These are phyloP conservation scores for Rosa multiflora DNA, from an alignment of 306 rosid genomes.

Conservation along the genomic window DNA sequence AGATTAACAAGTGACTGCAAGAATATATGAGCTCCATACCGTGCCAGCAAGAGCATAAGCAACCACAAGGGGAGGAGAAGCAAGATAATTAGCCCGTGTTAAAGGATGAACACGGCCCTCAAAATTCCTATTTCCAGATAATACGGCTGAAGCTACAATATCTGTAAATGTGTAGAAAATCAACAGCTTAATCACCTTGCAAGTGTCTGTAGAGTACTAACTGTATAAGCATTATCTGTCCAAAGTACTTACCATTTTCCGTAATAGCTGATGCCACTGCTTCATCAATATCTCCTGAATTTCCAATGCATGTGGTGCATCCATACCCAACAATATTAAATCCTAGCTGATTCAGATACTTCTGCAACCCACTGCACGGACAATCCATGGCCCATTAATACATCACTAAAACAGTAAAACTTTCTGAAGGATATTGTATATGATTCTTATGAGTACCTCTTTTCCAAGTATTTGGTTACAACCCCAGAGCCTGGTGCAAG, in stretches of 20 bases:
- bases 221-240: conserved; percentile 15
- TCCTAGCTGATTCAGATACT: conserved; percentile 87
- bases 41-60: conserved; percentile 98
- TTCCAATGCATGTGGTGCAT: conserved; percentile 98
- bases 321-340: conserved; percentile 93
- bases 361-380: conserved; percentile 73
- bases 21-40: conserved; percentile 49
- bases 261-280: conserved; percentile 82
- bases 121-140: conserved; percentile 94
- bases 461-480: conserved; percentile 82
- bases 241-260: conserved; percentile 58
- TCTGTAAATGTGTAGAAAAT: conserved; percentile 47
- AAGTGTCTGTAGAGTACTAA: conserved; percentile 15
- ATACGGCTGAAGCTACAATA: conserved; percentile 90
- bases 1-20: conserved; percentile 3
- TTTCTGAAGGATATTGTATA: background rate
- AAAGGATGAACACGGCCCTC: conserved; percentile 98
- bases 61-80: conserved; percentile 98
- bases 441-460: conserved; percentile 53
- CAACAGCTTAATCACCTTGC: conserved; percentile 21
- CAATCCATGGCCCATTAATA: conserved; percentile 25
- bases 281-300: conserved; percentile 91
- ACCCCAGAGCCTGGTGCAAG: conserved; percentile 99
- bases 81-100: conserved; percentile 96
- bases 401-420: background rate